Base-by-base conservation (phyloP, 192 early-diverging fungal species). In the Paraglomus occultum region DNA sequence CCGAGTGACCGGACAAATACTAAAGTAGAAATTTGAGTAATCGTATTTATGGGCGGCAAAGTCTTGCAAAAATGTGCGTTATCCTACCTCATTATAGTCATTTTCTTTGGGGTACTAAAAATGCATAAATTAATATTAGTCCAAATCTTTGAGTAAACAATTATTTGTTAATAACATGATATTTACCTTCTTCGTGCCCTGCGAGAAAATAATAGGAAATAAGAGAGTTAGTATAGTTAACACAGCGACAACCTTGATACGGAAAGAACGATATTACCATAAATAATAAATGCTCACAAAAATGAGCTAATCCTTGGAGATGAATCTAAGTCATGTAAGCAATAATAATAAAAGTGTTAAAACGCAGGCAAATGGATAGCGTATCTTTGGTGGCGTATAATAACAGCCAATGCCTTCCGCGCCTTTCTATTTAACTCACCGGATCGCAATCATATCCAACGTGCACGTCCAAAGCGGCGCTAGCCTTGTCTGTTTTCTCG, bases 271-370 rank as follows among this genome's bases (percentile, higher is more conserved):
- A 76, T 10, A 80, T 83, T 43, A 85, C 87, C 87, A 89, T 86
- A 62, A 89, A 87, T 52, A 89, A 75, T 45, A 93, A 54, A 73
- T 93, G 92, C 69, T 93, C 92, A 66, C 85, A 84, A 74, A 88
- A 95, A 85, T 95, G 93, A 9, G 92, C 92, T 48, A 95, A 77
- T 5, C 93, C 93, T 63, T 88, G 85, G 47, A 87, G 80, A 54
- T 90, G 87, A 49, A 83, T 64, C 84, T 85, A 76, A 14, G 31
- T 3, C 0, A 39, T 10, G 38, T 59, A 14, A 52, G 45, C 39
- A 60, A n/a, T 64, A 17, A 47, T 45, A 71, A 31, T n/a, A 8
- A 22, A 15, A 15, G 23, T 15, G 17, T 47, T 47, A 63, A 48
- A 46, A 20, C 46, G 14, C 22, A n/a, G 10, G 22, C 39, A 6